Percentiles rank a stretch among this genome's conserved stretches.
phyloP scores from a whole-genome alignment of 2,329 filamentous ascomycete species.

The Hypomyces rosellus region DNA sequence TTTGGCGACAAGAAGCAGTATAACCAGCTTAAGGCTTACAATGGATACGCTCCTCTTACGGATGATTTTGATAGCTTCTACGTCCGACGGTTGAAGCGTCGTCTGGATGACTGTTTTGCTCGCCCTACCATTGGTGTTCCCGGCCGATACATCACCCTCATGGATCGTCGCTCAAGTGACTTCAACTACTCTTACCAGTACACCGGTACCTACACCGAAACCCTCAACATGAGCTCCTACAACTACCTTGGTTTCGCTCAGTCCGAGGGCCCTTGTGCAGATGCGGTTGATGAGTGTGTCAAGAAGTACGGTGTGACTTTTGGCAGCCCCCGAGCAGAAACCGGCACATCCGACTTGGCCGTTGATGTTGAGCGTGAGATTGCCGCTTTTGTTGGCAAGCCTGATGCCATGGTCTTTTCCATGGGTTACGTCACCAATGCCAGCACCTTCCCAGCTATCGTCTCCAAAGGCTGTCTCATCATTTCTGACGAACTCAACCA shows the following conservation, averaged over 20 bases:
- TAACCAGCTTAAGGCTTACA: constrained; percentile 70
- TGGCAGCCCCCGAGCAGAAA: constrained; percentile 74
- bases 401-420: constrained; percentile 91
- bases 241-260: constrained; percentile 99
- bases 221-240: constrained; percentile 98
- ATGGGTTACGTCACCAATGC: constrained; percentile 99
- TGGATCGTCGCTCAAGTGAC: constrained; percentile 86
- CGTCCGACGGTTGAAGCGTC: constrained; percentile 81
- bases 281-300: constrained; percentile 80
- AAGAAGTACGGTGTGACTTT: constrained; percentile 79
- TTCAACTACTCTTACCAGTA: constrained; percentile 87
- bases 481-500: constrained; percentile 98
- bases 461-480: constrained; percentile 87
- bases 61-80: constrained; percentile 99
- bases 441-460: constrained; percentile 83
- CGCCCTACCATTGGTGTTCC: constrained; percentile 89
- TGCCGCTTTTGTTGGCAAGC: constrained; percentile 89
- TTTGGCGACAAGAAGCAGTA: constrained; percentile 81
- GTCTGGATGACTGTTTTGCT: constrained; percentile 95
- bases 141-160: constrained; percentile 84
- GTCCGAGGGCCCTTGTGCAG: constrained; percentile 92
- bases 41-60: constrained; percentile 92
- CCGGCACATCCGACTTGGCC: constrained; percentile 81
- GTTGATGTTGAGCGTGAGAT: constrained; percentile 85
- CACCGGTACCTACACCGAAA: constrained; percentile 87